phyloP scores from a whole-genome alignment of 495 filamentous ascomycete species.

The Daldinia grandis region DNA sequence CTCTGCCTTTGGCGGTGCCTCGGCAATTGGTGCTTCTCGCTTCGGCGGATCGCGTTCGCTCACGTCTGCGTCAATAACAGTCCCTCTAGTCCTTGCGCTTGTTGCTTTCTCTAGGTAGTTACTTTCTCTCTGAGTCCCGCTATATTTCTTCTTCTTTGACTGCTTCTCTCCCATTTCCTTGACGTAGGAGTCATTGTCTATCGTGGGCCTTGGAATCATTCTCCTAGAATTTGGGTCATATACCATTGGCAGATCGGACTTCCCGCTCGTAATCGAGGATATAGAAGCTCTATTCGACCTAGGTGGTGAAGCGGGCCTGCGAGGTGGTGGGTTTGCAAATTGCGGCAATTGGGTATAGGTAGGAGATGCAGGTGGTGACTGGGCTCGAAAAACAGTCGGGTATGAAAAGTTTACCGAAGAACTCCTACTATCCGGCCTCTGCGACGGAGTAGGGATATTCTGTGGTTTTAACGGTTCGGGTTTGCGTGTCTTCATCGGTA shows the following conservation, averaged over 20 bases:
- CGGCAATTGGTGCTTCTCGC: conserved; percentile 22
- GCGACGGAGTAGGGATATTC: conserved; percentile 4
- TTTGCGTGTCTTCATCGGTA: conserved; percentile 51
- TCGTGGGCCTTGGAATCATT: conserved; percentile 55
- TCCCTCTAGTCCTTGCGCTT: conserved; percentile 45
- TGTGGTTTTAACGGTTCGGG: conserved; percentile 30
- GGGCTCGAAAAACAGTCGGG: conserved; percentile 56
- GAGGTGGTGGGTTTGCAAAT: conserved; percentile 24
- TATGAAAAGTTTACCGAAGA: conserved; percentile 88
- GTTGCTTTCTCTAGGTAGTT: conserved; percentile 51
- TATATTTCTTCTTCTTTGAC: conserved; percentile 63
- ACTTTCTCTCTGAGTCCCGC: conserved; percentile 41
- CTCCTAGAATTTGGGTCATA: conserved; percentile 67
- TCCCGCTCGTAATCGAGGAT: conserved; percentile 30
- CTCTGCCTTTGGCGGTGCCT: conserved; percentile 14
- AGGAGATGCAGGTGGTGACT: conserved; percentile 54
- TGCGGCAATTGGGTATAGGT: conserved; percentile 50
- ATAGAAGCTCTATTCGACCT: conserved; percentile 38
- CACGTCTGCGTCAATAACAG: conserved; percentile 49
- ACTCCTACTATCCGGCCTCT: conserved; percentile 65
- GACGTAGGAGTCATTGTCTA: conserved; percentile 51
- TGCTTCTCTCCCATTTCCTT: conserved; percentile 59
- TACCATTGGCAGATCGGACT: conserved; percentile 52
- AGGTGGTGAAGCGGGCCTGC: conserved; percentile 22
- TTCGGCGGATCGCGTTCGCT: conserved; percentile 32